phyloP scores from a whole-genome alignment of 2,329 filamentous ascomycete genomes.

The Colletotrichum sp. region DNA sequence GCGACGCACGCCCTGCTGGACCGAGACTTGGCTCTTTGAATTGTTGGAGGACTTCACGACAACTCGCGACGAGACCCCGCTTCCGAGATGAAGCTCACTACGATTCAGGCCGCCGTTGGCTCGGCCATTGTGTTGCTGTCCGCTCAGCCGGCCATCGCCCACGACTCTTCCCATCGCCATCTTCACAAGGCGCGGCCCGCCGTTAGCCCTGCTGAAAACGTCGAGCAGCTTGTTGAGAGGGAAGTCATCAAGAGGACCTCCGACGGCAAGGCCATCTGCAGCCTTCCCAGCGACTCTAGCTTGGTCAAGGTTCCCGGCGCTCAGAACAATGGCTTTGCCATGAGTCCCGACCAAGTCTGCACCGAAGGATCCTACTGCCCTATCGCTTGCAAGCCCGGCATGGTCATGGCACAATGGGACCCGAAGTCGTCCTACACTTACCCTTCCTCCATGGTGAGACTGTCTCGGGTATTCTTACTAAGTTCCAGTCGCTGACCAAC shows the following conservation, averaged over 20 bases:
- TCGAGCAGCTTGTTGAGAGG: conserved; percentile 8
- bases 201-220: neutral
- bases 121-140: conserved; percentile 54
- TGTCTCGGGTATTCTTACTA: neutral
- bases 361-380: conserved; percentile 74
- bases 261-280: conserved; percentile 48
- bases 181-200: conserved; percentile 20
- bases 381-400: conserved; percentile 76
- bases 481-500: neutral
- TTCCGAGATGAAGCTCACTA: conserved; percentile 57
- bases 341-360: conserved; percentile 77
- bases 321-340: conserved; percentile 77
- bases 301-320: conserved; percentile 68
- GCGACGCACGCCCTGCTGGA: conserved; percentile 6
- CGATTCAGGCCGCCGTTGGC: conserved; percentile 53
- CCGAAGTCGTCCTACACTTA: conserved; percentile 71
- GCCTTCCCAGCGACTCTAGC: conserved; percentile 70
- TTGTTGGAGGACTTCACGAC: neutral
- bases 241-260: conserved; percentile 32
- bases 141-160: conserved; percentile 40
- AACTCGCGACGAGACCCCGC: conserved; percentile 18
- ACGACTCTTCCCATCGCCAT: conserved; percentile 46
- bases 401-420: conserved; percentile 83
- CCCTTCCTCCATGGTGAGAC: conserved; percentile 70
- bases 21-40: neutral